phyloP scores from a whole-genome alignment of 2,329 filamentous ascomycete species.

The Pseudopyricularia cyperi region DNA sequence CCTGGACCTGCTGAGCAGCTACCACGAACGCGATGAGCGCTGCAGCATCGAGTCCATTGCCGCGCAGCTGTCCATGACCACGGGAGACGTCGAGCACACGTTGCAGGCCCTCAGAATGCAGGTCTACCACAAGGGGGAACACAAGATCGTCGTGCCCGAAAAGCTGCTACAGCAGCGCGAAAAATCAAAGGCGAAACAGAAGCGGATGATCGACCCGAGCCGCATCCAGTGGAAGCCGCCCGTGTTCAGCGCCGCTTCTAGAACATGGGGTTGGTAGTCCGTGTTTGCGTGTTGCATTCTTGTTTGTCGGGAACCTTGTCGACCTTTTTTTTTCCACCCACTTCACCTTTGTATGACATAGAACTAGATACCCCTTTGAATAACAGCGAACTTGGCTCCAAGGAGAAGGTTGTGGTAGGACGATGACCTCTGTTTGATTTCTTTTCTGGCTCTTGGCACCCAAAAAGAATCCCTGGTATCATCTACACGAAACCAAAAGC shows the following conservation, averaged over 20 bases:
- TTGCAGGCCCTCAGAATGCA: conserved; percentile 91
- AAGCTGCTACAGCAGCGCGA: conserved; percentile 67
- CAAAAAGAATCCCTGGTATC: background rate
- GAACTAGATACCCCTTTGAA: background rate
- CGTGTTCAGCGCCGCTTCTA: conserved; percentile 75
- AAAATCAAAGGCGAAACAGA: conserved; percentile 68
- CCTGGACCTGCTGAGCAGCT: conserved; percentile 69
- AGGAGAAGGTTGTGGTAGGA: background rate
- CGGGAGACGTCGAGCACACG: conserved; percentile 89
- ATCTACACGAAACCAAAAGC: conserved; percentile 1
- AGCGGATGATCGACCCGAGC: conserved; percentile 62
- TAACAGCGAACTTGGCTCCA: background rate
- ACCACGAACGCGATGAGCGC: conserved; percentile 53
- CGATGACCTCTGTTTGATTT: background rate
- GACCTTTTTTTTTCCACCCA: too few relatives aligned
- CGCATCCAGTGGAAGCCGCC: conserved; percentile 91
- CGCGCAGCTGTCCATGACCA: conserved; percentile 78
- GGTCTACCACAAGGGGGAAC: conserved; percentile 88
- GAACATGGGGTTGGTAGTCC: conserved; percentile 86
- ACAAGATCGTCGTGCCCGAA: conserved; percentile 87
- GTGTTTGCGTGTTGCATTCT: background rate
- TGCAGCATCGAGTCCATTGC: conserved; percentile 82
- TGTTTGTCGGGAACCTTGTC: background rate
- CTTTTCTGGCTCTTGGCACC: background rate
- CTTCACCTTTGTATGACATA: background rate